These are phyloP conservation scores for Malassezia psittaci DNA, from an alignment of 1,284 basidiomycete genomes.

Conservation along the genomic window DNA sequence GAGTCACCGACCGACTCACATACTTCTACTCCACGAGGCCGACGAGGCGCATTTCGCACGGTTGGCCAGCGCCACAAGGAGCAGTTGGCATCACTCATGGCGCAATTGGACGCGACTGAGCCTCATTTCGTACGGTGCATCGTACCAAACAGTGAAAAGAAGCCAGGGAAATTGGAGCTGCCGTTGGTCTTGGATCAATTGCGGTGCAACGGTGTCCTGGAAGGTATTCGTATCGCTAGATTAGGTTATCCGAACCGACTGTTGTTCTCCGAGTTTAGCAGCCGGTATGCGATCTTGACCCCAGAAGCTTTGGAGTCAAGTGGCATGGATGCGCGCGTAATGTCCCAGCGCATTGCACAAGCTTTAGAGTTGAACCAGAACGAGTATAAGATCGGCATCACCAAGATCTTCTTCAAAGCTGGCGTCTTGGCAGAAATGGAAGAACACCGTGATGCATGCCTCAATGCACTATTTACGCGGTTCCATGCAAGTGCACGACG, in stretches of 20 bases:
- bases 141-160: constrained; percentile 86
- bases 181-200: constrained; percentile 93
- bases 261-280: constrained; percentile 92
- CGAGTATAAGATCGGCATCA: constrained; percentile 82
- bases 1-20: constrained; percentile 47
- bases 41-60: constrained; percentile 94
- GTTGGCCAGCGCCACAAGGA: constrained; percentile 93
- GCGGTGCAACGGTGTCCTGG: constrained; percentile 95
- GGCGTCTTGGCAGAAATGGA: constrained; percentile 96
- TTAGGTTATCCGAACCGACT: constrained; percentile 94
- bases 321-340: constrained; percentile 94
- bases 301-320: constrained; percentile 82
- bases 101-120: constrained; percentile 81
- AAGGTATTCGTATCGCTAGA: constrained; percentile 95
- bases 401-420: constrained; percentile 99
- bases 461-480: constrained; percentile 80
- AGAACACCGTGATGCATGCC: constrained; percentile 72
- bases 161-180: constrained; percentile 80
- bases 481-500: constrained; percentile 76
- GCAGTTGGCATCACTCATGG: constrained; percentile 83
- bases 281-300: constrained; percentile 89
- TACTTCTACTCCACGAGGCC: constrained; percentile 53
- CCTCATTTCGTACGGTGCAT: constrained; percentile 98
- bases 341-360: constrained; percentile 83
- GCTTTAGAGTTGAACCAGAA: constrained; percentile 75